Evolutionary conservation across 1,284 basidiomycete species (phyloP).

Genomic region (Sanghuangporus sanghuang): DNA sequence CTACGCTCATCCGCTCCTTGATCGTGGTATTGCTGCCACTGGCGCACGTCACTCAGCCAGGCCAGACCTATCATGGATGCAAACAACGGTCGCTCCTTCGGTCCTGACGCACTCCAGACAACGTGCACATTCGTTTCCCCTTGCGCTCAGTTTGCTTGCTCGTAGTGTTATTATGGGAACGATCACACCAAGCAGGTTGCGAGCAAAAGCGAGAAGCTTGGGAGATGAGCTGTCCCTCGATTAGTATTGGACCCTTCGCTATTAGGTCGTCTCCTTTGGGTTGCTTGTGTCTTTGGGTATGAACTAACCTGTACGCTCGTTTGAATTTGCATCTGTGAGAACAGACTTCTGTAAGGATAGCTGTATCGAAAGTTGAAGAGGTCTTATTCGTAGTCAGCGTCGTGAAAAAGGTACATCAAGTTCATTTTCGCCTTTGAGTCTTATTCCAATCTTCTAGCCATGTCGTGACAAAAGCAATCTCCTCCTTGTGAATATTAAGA

Average conservation of each 20-base stretch:
- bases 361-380: background rate
- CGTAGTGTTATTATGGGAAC: constrained; percentile 13
- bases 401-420: background rate
- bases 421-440: background rate
- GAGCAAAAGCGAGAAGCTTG: constrained; percentile 8
- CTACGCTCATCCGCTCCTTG: constrained; percentile 9
- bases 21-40: background rate
- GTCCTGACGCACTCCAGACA: constrained; percentile 8
- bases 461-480: constrained; percentile 72
- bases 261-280: background rate
- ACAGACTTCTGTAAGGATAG: no score
- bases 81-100: background rate
- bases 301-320: constrained; percentile 1
- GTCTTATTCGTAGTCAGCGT: background rate
- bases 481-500: constrained; percentile 74
- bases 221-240: background rate
- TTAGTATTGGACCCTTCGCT: background rate
- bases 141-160: constrained; percentile 10
- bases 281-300: background rate
- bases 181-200: constrained; percentile 6
- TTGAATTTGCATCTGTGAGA: background rate
- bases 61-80: background rate
- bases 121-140: constrained; percentile 12
- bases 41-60: background rate
- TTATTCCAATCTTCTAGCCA: constrained; percentile 72